Evolutionary conservation across 768 basidiomycete species (phyloP), one percentile per base, ranked within the genome.

Genomic region (Tylopilus sp.): DNA sequence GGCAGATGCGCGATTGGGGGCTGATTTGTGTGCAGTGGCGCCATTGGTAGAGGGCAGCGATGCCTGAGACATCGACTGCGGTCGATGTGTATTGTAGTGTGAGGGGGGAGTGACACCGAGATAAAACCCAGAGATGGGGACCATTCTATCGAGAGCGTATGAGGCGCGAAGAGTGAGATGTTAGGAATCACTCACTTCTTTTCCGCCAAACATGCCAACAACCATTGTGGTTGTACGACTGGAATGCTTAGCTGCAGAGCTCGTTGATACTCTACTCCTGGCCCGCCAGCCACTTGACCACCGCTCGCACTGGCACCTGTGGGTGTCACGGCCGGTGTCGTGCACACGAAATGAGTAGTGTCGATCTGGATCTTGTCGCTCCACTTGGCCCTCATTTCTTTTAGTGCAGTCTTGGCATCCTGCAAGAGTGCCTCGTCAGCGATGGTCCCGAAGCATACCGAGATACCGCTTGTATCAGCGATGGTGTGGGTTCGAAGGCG

Each of bases 311-410:
- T 77, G 10, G 82, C 82, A 28, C 81, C 85, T 10, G 68, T 60
- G 0, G 83, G 80, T 0, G 82, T 85, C 10, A 82, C 79, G 1
- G 85, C 86, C 3, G 94, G 92, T 0, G 89, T 92, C 17, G 93
- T 95, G 65, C 94, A 95, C 38, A 98, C 94, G 58, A 97, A 99
- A 69, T 99, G 95, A 0, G 95, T 98, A 10, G 95, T 98, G 65
- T 99, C 95, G 51, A 98, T 95, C 72, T 95, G 91, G 36, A 99
- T 94, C 62, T 83, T 88, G 57, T 95, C 88, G 61, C 85, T 90
- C 86, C 88, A 94, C 57, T 87, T 87, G 0, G 91, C 95, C 38
- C 78, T 80, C 88, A 98, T 97, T 60, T 89, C 85, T 41, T 78
- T 66, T 47, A 99, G 70, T 8, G 92, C 91, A 49, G 81, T 66